Base-by-base conservation (phyloP, 768 basidiomycete genomes). In the Lactarius quietus region DNA sequence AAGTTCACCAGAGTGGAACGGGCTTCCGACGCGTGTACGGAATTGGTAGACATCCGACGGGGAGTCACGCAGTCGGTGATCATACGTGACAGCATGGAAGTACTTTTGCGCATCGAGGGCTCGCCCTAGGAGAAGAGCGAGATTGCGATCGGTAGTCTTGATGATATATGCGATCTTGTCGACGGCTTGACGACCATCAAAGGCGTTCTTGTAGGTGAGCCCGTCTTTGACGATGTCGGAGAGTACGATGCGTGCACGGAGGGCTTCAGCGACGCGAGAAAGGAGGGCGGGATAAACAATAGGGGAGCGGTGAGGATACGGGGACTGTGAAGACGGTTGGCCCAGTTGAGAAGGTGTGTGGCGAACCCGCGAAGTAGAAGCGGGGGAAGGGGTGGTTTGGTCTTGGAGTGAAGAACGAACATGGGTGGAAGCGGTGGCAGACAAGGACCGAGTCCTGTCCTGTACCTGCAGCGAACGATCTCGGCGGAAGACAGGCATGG, bases 31-130 rank as follows among this genome's bases (percentile, higher is more conserved):
- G 72, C 88, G 86, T 55, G 92, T 88, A 68, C 87, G 82, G 76
- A 99, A 98, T 73, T 96, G 95, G 76, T 98, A 99, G 35, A 99
- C 77, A 76, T 99, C 97, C 67, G 83, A 82, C 0, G 87, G 79
- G 71, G 87, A 93, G 76, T 98, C 97, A 58, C 97, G 81, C 63
- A 99, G 75, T 17, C 96, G 89, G 75, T 99, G 97, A 72, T 98
- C 96, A 73, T 98, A 99, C 10, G 97, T 98, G 70, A 99, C 97
- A 72, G 98, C 97, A 73, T 99, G 97, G 74, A 99, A 98, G 78
- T 94, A 98, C 78, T 98, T 98, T 76, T 98, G 97, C 10, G 95
- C 90, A 72, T 98, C 97, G 60, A 99, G 80, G 3, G 97, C 95
- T 48, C 97, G 85, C 6, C 97, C 97, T n/a, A 98, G 83, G 3